Evolutionary conservation across 2,329 filamentous ascomycete genomes (phyloP).

Genomic region (Ophiostoma novo-ulmi): DNA sequence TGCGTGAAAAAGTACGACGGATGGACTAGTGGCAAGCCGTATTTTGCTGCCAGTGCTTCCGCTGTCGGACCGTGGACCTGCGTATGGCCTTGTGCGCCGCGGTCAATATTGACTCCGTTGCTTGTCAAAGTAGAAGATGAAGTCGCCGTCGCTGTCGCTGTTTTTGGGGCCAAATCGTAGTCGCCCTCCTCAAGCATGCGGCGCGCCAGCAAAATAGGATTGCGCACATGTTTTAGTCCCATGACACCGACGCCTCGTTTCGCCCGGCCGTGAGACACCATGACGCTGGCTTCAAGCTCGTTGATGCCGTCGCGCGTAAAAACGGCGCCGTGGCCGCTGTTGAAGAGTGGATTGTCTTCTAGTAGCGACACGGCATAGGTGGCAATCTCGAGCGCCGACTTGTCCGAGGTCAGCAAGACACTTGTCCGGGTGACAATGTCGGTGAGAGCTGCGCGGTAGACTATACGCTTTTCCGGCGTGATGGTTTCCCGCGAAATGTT

Average conservation of each 20-base stretch:
- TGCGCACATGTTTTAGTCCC: constrained; percentile 66
- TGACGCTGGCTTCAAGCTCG: constrained; percentile 80
- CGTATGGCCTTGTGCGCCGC: constrained; percentile 47
- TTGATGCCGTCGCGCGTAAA: constrained; percentile 79
- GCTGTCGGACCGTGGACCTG: constrained; percentile 53
- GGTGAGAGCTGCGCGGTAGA: constrained; percentile 57
- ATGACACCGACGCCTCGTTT: constrained; percentile 78
- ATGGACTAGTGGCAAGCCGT: constrained; percentile 66
- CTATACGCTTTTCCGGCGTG: constrained; percentile 51
- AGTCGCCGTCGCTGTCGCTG: not conserved
- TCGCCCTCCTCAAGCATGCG: constrained; percentile 66
- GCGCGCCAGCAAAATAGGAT: constrained; percentile 70
- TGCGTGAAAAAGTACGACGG: constrained; percentile 74
- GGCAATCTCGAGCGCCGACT: constrained; percentile 63
- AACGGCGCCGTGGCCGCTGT: constrained; percentile 76
- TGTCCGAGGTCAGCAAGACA: constrained; percentile 25
- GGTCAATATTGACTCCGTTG: constrained; percentile 17
- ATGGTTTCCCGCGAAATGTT: constrained; percentile 59
- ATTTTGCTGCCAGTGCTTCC: constrained; percentile 61
- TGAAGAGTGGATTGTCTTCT: constrained; percentile 78
- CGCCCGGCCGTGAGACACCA: constrained; percentile 67
- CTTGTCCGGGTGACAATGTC: constrained; percentile 45
- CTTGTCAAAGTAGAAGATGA: not conserved
- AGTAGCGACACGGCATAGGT: constrained; percentile 69
- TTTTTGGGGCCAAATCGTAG: constrained; percentile 41